phyloP scores from a whole-genome alignment of 768 basidiomycete genomes.

The Ephemerocybe angulata region DNA sequence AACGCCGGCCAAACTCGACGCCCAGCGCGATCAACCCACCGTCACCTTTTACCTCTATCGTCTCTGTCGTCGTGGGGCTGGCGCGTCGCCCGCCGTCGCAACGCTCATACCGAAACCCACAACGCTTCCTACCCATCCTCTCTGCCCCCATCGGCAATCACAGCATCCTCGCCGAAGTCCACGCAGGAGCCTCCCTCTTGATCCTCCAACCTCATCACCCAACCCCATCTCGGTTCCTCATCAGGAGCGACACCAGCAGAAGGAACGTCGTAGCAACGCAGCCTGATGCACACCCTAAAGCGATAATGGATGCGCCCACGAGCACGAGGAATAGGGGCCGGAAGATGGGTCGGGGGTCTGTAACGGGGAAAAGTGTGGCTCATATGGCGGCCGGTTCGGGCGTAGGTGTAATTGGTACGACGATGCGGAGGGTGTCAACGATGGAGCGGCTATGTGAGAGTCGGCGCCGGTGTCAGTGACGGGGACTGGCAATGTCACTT shows the following conservation, averaged over 20 bases:
- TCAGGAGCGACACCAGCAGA: slow-evolving; percentile 12
- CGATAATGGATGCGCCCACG: slow-evolving; percentile 4
- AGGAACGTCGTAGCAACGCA: slow-evolving; percentile 6
- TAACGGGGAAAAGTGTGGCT: slow-evolving; percentile 45
- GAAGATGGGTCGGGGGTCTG: slow-evolving; percentile 47
- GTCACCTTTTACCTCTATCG: too few relatives aligned
- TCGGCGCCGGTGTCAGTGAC: too few relatives aligned
- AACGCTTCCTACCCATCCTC: slow-evolving; percentile 39
- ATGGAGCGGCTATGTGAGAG: too few relatives aligned
- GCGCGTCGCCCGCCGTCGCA: too few relatives aligned
- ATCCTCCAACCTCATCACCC: slow-evolving; percentile 28
- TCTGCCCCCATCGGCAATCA: slow-evolving; percentile 69
- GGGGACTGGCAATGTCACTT: too few relatives aligned
- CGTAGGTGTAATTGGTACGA: too few relatives aligned
- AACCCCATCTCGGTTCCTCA: slow-evolving; percentile 21
- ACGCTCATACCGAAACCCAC: slow-evolving; percentile 60
- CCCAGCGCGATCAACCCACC: too few relatives aligned
- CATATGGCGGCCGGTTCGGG: too few relatives aligned
- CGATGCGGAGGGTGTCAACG: too few relatives aligned
- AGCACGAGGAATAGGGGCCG: slow-evolving; percentile 27
- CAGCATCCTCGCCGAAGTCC: slow-evolving; percentile 66
- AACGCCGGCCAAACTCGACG: too few relatives aligned
- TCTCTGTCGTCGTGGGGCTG: too few relatives aligned
- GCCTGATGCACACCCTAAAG: slow-evolving; percentile 5
- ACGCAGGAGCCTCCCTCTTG: slow-evolving; percentile 44